Conservation (phyloP, 139 green algal species). For the Asterochloris sp. region DNA sequence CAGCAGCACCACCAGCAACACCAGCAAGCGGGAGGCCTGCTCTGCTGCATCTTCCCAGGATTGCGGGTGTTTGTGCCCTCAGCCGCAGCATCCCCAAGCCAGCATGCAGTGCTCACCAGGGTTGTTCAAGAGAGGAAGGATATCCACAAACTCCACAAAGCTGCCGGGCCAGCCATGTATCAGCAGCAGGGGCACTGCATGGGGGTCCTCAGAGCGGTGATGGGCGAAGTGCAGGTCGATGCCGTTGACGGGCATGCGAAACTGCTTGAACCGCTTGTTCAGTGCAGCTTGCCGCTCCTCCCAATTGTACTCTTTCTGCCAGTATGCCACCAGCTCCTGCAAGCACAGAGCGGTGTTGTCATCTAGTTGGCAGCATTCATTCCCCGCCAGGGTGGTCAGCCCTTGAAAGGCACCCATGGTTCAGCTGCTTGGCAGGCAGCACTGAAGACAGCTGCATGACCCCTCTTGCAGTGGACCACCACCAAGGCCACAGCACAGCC, state of each 20-base stretch:
- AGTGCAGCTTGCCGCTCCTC: not conserved
- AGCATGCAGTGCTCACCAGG: not conserved
- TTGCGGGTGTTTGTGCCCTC: too few relatives aligned
- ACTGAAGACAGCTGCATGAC: not conserved
- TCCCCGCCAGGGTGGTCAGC: not conserved
- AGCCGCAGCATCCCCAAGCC: too few relatives aligned
- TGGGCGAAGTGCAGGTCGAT: slow-evolving; percentile 29
- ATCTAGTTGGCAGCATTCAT: not conserved
- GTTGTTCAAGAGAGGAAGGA: slow-evolving; percentile 13
- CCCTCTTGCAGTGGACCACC: too few relatives aligned
- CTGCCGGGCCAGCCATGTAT: slow-evolving; percentile 22
- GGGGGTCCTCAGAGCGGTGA: not conserved
- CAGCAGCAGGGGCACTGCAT: slow-evolving; percentile 19
- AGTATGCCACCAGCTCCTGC: slow-evolving; percentile 22
- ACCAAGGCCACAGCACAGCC: too few relatives aligned
- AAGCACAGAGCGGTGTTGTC: not conserved
- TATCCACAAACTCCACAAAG: slow-evolving; percentile 23
- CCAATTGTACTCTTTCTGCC: slow-evolving; percentile 24
- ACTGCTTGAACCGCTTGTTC: slow-evolving; percentile 17
- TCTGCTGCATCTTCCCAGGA: too few relatives aligned
- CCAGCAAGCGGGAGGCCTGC: too few relatives aligned
- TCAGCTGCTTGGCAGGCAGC: not conserved
- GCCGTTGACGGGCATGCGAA: slow-evolving; percentile 11
- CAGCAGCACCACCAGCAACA: too few relatives aligned
- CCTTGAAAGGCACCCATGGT: not conserved